These are phyloP conservation scores for Boletus subparvulus DNA, from an alignment of 768 basidiomycete genomes.

Conservation along the genomic window DNA sequence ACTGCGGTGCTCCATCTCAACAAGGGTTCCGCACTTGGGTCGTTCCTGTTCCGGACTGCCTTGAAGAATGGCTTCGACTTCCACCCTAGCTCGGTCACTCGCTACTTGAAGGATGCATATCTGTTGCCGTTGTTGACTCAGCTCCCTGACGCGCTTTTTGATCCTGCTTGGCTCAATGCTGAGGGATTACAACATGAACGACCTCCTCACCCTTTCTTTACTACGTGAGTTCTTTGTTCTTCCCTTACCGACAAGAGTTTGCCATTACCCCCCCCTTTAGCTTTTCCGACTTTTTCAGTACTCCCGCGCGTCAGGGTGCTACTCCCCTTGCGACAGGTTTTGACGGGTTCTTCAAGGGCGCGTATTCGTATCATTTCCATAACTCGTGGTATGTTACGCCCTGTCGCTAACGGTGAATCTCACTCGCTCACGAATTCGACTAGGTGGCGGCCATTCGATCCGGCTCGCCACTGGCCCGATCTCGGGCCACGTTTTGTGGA, in stretches of 20 bases:
- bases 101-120: constrained; percentile 81
- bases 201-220: constrained; percentile 91
- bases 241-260: not conserved
- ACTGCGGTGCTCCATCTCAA: constrained; percentile 90
- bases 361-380: constrained; percentile 93
- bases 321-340: constrained; percentile 84
- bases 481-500: constrained; percentile 74
- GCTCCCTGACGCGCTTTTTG: constrained; percentile 89
- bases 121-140: constrained; percentile 74
- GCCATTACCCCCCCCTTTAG: constrained; percentile 38
- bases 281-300: constrained; percentile 82
- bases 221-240: constrained; percentile 50
- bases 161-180: constrained; percentile 92
- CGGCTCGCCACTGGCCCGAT: constrained; percentile 86
- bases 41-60: constrained; percentile 90
- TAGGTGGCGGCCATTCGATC: constrained; percentile 96
- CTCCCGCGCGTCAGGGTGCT: constrained; percentile 64
- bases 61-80: constrained; percentile 90
- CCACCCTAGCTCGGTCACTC: constrained; percentile 89
- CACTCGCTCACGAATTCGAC: not conserved
- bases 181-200: constrained; percentile 87
- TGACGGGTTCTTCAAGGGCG: constrained; percentile 89
- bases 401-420: not conserved
- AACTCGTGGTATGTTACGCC: constrained; percentile 69
- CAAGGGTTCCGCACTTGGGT: constrained; percentile 83